Base-by-base conservation (phyloP, 768 basidiomycete species). In the Mrakia gelida region DNA sequence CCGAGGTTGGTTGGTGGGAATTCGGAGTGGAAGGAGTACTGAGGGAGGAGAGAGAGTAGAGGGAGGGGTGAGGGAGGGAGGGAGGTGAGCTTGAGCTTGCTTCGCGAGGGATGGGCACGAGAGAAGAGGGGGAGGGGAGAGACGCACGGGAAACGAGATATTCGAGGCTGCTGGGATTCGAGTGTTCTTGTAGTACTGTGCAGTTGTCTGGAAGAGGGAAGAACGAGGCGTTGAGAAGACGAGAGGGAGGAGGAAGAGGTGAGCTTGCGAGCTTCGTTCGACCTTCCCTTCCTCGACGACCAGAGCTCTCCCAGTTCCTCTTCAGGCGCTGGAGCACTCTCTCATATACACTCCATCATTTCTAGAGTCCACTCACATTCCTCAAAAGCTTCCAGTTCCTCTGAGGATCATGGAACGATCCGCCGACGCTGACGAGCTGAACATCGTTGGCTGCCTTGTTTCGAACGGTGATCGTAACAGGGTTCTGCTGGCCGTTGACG, bases 401-500 rank as follows among this genome's bases (percentile, higher is more conserved):
- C 28, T 26, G 1, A 59, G 59, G 59, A 23, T 59, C 59, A 18
- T 59, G 59, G 13, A 59, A 59, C 26, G 59, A 59, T 5, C 26
- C 59, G 10, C 59, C n/a, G 59, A 59, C 59, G 26, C 26, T n/a
- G n/a, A 59, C 59, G 26, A 59, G 59, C 26, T 59, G 26, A 28
- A 59, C 26, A 23, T 59, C 59, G 13, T 59, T 26, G 5, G 13
- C 26, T 5, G 59, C 59, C 11, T 59, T 59, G 26, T 59, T 59
- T 13, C 59, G 59, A 28, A 59, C 28, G 26, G 28, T 59, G 28
- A 59, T 15, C 5, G 59, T 59, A 0, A 59, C 59, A 15, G 59
- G n/a, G n/a, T 59, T 59, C 59, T 59, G 59, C n/a, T 59, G 26
- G 59, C 59, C 59, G 59, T 59, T 59, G 59, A 59, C 28, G 59